Evolutionary conservation across 2,329 filamentous ascomycete genomes (phyloP), one percentile per base, ranked within the genome.

Genomic region (Beauveria australis): DNA sequence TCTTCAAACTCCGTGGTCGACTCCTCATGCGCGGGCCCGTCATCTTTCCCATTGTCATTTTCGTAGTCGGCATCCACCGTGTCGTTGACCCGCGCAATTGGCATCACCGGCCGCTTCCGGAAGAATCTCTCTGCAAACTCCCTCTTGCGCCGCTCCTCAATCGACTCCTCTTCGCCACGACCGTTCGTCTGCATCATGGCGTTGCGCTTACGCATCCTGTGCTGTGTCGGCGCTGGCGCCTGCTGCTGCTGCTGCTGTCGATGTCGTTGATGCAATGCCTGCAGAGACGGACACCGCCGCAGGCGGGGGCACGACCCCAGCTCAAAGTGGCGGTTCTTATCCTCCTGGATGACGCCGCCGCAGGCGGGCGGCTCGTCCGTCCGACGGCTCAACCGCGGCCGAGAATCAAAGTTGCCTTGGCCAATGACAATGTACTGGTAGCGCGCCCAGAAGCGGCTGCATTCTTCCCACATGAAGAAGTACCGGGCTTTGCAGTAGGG

Each of bases 401-500:
- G 59, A 22, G n/a, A 37, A 1, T 52, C 22, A 26, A 51, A 61
- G 37, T 47, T 30, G 59, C n/a, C 53, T n/a, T 28, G 22, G 7
- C 56, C 46, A n/a, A 61, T 33, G 53, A 61, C 59, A 26, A 61
- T 19, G 53, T 52, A 26, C 46, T 40, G 43, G 59, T 61, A 61
- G 12, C 53, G 59, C 33, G 10, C 19, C 59, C 59, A 61, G 46
- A 43, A 61, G 24, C 1, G 8, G 4, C 3, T 5, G 53, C 59
- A 61, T 37, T 61, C 59, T 10, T 61, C 53, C 59, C 59, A 61
- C 44, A 55, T 44, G 33, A 51, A 44, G 59, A 61, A 61, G 44
- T 26, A 37, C 18, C 40, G 52, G 10, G n/a, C n/a, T 18, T 26
- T 40, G 59, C 59, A 61, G 46, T 52, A 52, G 3, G 22, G 12